Evolutionary conservation across 2,329 filamentous ascomycete genomes (phyloP).

Genomic region (Stagonosporopsis tanaceti): DNA sequence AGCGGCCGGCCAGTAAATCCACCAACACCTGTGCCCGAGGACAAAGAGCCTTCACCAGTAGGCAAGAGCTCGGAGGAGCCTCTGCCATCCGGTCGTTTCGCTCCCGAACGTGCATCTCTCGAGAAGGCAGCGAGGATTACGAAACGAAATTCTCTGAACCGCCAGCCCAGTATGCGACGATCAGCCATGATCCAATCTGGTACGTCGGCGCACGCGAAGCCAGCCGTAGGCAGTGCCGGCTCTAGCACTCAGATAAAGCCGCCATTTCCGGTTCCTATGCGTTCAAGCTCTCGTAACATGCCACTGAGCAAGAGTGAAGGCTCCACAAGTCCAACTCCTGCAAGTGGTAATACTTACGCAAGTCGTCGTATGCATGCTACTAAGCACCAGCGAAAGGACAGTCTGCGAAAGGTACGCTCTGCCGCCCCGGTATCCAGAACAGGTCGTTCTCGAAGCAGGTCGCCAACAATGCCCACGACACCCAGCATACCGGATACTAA

Average conservation of each 20-base stretch:
- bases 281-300: slow-evolving; percentile 84
- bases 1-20: slow-evolving; percentile 54
- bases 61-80: slow-evolving; percentile 46
- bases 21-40: slow-evolving; percentile 54
- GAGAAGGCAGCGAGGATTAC: slow-evolving; percentile 48
- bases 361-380: slow-evolving; percentile 52
- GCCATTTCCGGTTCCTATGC: slow-evolving; percentile 89
- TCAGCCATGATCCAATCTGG: slow-evolving; percentile 83
- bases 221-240: slow-evolving; percentile 67
- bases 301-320: slow-evolving; percentile 76
- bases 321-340: slow-evolving; percentile 76
- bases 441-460: slow-evolving; percentile 56
- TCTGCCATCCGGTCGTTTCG: slow-evolving; percentile 26
- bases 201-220: slow-evolving; percentile 74
- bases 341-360: slow-evolving; percentile 50
- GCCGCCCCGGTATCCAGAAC: slow-evolving; percentile 72
- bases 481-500: slow-evolving; percentile 75
- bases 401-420: slow-evolving; percentile 83
- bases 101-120: slow-evolving; percentile 43
- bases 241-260: slow-evolving; percentile 61
- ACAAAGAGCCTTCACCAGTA: slow-evolving; percentile 47
- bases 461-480: slow-evolving; percentile 70
- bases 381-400: slow-evolving; percentile 61
- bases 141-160: slow-evolving; percentile 44
- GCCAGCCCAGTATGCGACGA: slow-evolving; percentile 72